Base-by-base conservation (phyloP, 495 filamentous ascomycete genomes). In the Aspergillus biplanus region DNA sequence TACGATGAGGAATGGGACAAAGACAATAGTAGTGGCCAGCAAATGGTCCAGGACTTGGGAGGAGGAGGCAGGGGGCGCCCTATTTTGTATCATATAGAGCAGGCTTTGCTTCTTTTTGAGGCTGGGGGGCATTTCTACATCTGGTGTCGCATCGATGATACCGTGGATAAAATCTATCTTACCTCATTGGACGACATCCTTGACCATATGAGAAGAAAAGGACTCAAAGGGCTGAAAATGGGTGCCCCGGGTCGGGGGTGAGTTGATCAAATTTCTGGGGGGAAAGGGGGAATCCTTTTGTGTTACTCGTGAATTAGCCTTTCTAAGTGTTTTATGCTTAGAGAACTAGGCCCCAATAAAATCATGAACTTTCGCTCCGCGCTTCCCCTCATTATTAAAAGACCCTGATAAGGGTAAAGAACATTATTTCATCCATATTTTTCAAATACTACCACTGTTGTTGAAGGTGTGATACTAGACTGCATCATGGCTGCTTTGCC, bases 1-100 rank as follows among this genome's bases (percentile, higher is more conserved):
- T n/a, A 48, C 15, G 15, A 48, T n/a, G 44, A 48, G 16, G 44
- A 48, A 48, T 48, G 44, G 44, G 44, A 7, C 6, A 15, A 7
- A 48, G 44, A 48, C 15, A 15, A 48, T 48, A 48, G 44, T 48
- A 48, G 9, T 48, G 44, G 44, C 44, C 44, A 48, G 44, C 7
- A 48, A n/a, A 48, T 48, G 44, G 44, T 48, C 44, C 44, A 48
- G 44, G 44, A 48, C 16, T 48, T 48, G 16, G 44, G 44, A 48
- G 44, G 44, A 48, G 44, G 44, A 48, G 16, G 44, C n/a, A n/a
- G n/a, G n/a, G 44, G 44, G 44, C 5, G 11, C 11, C 44, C 44
- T 15, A 5, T 8, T 48, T 48, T 7, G 16, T 48, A 48, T 48
- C 44, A 48, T n/a, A 48, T 48, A 15, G 16, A 7, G 16, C 16